Conservation (phyloP, 225 moss, liverwort and hornwort species). For the Marchantia polymorpha region DNA sequence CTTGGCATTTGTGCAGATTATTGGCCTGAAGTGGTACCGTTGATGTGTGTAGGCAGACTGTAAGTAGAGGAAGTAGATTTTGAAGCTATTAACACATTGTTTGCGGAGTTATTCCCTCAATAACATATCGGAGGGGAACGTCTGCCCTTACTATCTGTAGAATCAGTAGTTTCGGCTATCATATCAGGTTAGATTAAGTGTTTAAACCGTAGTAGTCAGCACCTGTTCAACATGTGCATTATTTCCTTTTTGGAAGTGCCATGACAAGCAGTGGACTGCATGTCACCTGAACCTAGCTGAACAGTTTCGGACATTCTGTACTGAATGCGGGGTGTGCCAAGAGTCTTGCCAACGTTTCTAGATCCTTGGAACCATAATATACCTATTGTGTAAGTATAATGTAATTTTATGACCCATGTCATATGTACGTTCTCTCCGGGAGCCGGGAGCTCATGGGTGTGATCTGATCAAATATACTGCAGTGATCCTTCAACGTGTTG, state of each 20-base stretch:
- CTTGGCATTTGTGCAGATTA: background rate
- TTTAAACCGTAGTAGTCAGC: background rate
- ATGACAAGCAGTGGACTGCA: constrained; percentile 2
- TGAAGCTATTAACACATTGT: constrained; percentile 11
- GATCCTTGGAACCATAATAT: constrained; percentile 2
- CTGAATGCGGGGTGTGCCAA: background rate
- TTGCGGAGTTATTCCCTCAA: constrained; percentile 37
- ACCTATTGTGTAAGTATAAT: background rate
- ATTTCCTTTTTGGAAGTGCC: background rate
- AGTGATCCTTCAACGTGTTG: no score
- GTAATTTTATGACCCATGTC: background rate
- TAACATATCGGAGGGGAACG: constrained; percentile 19
- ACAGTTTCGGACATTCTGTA: background rate
- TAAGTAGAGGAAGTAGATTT: background rate
- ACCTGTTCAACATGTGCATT: background rate
- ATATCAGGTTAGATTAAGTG: constrained; percentile 1
- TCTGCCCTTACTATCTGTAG: constrained; percentile 10
- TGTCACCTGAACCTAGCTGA: constrained; percentile 10
- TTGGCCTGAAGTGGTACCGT: constrained; percentile 1
- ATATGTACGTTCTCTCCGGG: background rate
- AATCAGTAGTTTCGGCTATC: background rate
- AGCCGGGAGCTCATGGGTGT: no score
- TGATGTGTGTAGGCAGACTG: background rate
- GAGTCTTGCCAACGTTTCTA: background rate
- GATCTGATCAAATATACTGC: no score